phyloP scores from a whole-genome alignment of 1,284 basidiomycete genomes.

The Porphyrellus sp. region DNA sequence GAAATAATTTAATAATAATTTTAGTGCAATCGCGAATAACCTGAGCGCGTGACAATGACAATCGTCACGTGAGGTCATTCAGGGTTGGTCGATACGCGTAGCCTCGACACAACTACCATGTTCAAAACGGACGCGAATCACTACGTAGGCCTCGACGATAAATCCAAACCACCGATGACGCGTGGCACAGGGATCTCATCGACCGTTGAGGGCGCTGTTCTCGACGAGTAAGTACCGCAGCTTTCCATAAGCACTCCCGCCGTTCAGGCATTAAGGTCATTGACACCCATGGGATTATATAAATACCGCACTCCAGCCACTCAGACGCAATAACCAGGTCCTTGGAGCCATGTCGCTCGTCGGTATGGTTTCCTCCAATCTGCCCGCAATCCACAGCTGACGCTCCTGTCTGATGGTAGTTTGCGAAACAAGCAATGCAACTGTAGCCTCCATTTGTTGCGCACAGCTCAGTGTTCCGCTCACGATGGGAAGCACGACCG shows the following conservation, averaged over 20 bases:
- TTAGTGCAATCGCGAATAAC: not conserved
- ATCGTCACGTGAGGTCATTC: conserved; percentile 24
- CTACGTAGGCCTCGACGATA: too few relatives aligned
- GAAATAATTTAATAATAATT: conserved; percentile 3
- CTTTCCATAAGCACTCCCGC: too few relatives aligned
- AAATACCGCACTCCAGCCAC: too few relatives aligned
- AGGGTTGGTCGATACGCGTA: conserved; percentile 29
- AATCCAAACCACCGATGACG: too few relatives aligned
- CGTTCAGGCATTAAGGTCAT: too few relatives aligned
- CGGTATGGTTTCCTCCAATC: not conserved
- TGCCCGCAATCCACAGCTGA: not conserved
- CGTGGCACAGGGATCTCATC: too few relatives aligned
- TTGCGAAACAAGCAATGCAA: conserved; percentile 9
- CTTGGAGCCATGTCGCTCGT: not conserved
- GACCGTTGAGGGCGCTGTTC: too few relatives aligned
- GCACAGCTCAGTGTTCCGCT: not conserved
- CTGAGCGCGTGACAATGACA: not conserved
- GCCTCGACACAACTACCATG: too few relatives aligned
- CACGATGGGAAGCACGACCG: not conserved
- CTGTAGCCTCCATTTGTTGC: conserved; percentile 8
- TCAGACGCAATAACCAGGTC: too few relatives aligned
- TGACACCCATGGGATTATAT: too few relatives aligned
- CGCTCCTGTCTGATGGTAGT: not conserved
- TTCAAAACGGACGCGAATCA: too few relatives aligned
- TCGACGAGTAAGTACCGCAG: too few relatives aligned